phyloP scores from a whole-genome alignment of 23 red algal species.

The Gracilaria caudata region DNA sequence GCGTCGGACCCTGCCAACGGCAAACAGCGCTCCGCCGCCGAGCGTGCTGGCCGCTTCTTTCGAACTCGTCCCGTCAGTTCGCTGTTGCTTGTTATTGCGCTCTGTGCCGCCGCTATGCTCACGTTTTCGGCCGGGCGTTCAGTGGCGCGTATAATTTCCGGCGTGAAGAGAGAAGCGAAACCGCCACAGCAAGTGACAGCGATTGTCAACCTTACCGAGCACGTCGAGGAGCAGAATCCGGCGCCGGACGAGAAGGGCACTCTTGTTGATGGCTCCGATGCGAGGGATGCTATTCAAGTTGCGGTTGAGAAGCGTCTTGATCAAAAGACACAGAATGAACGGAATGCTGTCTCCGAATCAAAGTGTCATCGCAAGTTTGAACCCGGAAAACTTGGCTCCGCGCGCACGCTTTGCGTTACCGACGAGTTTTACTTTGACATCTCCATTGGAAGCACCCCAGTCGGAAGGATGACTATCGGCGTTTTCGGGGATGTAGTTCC shows the following conservation, averaged over 20 bases:
- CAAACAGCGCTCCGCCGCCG: conserved; percentile 41
- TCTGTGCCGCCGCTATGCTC: conserved; percentile 22
- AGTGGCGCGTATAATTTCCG: conserved; percentile 30
- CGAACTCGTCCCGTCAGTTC: conserved; percentile 55
- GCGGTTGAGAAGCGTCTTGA: conserved; percentile 22
- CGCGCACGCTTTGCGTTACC: conserved; percentile 60
- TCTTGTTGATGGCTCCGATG: conserved; percentile 50
- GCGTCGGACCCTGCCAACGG: conserved; percentile 31
- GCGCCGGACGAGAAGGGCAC: conserved; percentile 39
- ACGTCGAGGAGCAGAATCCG: conserved; percentile 1
- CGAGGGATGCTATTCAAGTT: conserved; percentile 12
- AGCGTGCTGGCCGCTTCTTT: conserved; percentile 46
- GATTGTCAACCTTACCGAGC: conserved; percentile 1
- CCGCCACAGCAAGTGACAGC: not conserved
- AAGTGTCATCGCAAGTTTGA: conserved; percentile 64
- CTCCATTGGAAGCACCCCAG: conserved; percentile 26
- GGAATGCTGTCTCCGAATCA: not conserved
- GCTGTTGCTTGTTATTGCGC: conserved; percentile 35
- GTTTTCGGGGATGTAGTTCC: conserved; percentile 86
- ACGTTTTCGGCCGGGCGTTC: conserved; percentile 39
- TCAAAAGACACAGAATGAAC: not conserved
- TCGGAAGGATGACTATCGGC: conserved; percentile 68
- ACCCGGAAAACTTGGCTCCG: conserved; percentile 60
- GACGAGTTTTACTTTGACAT: conserved; percentile 85
- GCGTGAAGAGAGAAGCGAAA: not conserved